Conservation (phyloP, 805 yeast species). For the Saturnispora quitensis region DNA sequence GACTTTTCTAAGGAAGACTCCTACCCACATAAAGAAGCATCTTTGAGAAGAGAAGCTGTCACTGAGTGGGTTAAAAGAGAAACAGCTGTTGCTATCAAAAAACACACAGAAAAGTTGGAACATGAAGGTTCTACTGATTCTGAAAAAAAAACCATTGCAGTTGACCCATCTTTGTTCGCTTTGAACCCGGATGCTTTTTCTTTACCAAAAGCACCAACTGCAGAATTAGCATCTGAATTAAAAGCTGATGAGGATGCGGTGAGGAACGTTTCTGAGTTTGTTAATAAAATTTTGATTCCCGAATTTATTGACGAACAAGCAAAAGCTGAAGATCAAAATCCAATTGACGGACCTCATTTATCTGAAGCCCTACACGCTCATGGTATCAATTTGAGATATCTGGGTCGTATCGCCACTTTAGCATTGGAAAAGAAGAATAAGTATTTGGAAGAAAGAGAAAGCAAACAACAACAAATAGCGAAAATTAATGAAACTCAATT, state of each 20-base stretch:
- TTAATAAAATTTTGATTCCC: conserved; percentile 51
- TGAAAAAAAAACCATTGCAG: conserved; percentile 36
- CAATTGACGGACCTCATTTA: conserved; percentile 77
- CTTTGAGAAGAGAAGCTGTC: conserved; percentile 79
- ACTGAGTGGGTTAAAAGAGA: conserved; percentile 81
- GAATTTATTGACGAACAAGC: conserved; percentile 49
- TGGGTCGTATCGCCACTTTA: conserved; percentile 50
- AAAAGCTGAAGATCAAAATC: conserved; percentile 42
- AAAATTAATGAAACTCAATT: conserved; percentile 23
- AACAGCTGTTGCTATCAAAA: conserved; percentile 43
- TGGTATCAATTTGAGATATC: conserved; percentile 86
- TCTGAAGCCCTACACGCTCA: conserved; percentile 57
- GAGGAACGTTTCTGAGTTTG: conserved; percentile 57
- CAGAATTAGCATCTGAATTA: conserved; percentile 28
- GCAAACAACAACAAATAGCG: conserved; percentile 26
- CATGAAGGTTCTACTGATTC: conserved; percentile 24
- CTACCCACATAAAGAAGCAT: conserved; percentile 76
- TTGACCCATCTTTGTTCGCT: conserved; percentile 44
- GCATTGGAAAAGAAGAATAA: conserved; percentile 19
- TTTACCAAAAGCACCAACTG: conserved; percentile 32
- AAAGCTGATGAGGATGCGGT: conserved; percentile 54
- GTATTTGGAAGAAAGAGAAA: conserved; percentile 9
- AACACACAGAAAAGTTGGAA: conserved; percentile 38
- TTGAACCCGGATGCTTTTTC: conserved; percentile 77
- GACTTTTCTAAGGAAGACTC: conserved; percentile 35